phyloP scores from a whole-genome alignment of 345 rosid species.

The Dimocarpus longan region DNA sequence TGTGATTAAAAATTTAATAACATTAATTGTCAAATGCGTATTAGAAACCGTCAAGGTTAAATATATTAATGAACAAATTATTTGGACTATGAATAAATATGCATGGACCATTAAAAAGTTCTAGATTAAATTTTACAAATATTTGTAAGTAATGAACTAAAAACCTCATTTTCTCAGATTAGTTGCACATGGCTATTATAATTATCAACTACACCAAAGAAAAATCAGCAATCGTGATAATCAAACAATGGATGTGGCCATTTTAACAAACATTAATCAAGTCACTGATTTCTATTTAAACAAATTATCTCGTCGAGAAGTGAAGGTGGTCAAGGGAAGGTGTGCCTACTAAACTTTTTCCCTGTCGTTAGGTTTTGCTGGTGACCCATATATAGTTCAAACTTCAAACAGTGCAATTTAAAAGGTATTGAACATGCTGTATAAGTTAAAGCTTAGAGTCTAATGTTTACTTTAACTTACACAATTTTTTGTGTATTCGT shows the following conservation, averaged over 20 bases:
- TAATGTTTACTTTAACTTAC: too few relatives aligned
- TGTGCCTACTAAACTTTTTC: conserved; percentile 1
- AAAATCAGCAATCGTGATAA: background rate
- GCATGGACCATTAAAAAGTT: background rate
- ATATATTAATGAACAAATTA: too few relatives aligned
- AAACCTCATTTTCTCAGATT: background rate
- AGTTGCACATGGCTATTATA: background rate
- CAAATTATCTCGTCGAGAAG: background rate
- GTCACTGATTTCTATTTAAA: too few relatives aligned
- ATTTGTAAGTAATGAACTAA: too few relatives aligned
- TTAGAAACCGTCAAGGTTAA: too few relatives aligned
- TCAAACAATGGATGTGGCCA: background rate
- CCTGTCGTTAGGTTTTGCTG: background rate
- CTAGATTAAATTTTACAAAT: background rate
- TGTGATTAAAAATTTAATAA: too few relatives aligned
- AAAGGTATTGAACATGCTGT: too few relatives aligned
- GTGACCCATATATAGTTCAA: background rate
- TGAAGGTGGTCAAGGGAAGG: background rate
- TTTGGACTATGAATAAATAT: too few relatives aligned
- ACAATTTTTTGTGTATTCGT: too few relatives aligned
- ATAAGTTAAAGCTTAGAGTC: too few relatives aligned
- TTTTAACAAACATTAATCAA: too few relatives aligned
- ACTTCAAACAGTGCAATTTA: background rate
- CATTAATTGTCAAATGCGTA: too few relatives aligned
- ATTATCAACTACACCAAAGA: background rate